Evolutionary conservation across 805 yeast species (phyloP).

Genomic region (Yarrowia hollandica): DNA sequence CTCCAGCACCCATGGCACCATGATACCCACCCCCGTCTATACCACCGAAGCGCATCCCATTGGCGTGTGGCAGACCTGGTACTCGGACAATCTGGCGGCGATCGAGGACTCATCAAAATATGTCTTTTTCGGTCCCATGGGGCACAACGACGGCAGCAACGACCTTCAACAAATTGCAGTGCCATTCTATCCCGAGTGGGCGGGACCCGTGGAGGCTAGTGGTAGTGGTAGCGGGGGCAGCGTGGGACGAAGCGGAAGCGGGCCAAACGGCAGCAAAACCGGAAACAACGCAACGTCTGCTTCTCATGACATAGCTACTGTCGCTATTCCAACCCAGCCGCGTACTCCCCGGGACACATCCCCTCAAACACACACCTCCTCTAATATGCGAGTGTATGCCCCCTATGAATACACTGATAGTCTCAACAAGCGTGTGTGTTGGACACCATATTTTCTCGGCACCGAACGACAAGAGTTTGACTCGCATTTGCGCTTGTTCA

Average conservation of each 20-base stretch:
- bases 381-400: constrained; percentile 33
- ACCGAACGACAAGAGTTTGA: constrained; percentile 38
- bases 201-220: constrained; percentile 6
- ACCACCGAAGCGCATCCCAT: constrained; percentile 36
- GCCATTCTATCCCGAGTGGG: constrained; percentile 24
- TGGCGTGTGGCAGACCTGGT: constrained; percentile 40
- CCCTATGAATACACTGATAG: constrained; percentile 40
- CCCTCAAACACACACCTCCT: constrained; percentile 1
- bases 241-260: too few species aligned
- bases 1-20: constrained; percentile 28
- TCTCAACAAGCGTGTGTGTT: constrained; percentile 38
- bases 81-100: constrained; percentile 32
- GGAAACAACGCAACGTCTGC: constrained; percentile 3
- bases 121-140: constrained; percentile 16
- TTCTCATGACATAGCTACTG: not conserved
- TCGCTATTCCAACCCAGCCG: constrained; percentile 24
- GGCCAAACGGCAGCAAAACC: not conserved
- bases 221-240: not conserved
- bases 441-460: constrained; percentile 40
- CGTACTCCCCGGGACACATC: constrained; percentile 5
- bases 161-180: constrained; percentile 12
- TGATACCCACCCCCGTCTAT: constrained; percentile 29
- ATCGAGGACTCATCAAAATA: constrained; percentile 31
- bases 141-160: not conserved
- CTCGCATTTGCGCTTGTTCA: constrained; percentile 35